Evolutionary conservation across 2,329 filamentous ascomycete species (phyloP).

Genomic region (Colletotrichum sp.): DNA sequence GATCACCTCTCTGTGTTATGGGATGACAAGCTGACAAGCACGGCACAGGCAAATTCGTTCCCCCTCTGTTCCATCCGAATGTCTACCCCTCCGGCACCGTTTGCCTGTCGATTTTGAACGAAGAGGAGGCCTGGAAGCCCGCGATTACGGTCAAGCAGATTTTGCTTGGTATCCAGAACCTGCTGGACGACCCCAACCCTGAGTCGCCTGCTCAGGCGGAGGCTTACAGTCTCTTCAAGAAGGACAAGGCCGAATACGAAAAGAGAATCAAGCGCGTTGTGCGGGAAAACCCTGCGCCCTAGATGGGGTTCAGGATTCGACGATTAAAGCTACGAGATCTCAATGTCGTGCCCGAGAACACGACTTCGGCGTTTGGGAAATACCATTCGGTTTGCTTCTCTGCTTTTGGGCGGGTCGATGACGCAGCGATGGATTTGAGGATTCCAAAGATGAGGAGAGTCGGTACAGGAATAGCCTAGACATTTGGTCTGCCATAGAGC

Average conservation of each 20-base stretch:
- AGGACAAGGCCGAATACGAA: constrained; percentile 86
- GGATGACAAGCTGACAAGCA: not conserved
- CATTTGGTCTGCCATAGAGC: not conserved
- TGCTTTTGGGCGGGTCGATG: constrained; percentile 7
- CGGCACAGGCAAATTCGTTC: constrained; percentile 85
- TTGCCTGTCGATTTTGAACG: constrained; percentile 95
- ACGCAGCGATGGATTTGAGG: not conserved
- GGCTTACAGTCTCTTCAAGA: constrained; percentile 96
- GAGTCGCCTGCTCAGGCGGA: constrained; percentile 97
- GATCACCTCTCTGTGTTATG: not conserved
- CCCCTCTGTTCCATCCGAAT: constrained; percentile 96
- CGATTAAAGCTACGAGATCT: not conserved
- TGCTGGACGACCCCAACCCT: constrained; percentile 95
- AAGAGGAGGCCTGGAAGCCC: constrained; percentile 98
- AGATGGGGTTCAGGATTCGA: constrained; percentile 21
- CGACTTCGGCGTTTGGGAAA: constrained; percentile 17
- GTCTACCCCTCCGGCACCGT: constrained; percentile 98
- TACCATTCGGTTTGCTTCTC: constrained; percentile 21
- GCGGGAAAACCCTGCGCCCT: constrained; percentile 84
- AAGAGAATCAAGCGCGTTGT: constrained; percentile 86
- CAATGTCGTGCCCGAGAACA: not conserved
- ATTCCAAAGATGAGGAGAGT: not conserved
- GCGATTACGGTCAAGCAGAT: constrained; percentile 99
- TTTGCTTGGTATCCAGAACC: constrained; percentile 91
- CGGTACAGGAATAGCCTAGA: not conserved